Conservation (phyloP, 805 yeast genomes). For the Candida adriatica region DNA sequence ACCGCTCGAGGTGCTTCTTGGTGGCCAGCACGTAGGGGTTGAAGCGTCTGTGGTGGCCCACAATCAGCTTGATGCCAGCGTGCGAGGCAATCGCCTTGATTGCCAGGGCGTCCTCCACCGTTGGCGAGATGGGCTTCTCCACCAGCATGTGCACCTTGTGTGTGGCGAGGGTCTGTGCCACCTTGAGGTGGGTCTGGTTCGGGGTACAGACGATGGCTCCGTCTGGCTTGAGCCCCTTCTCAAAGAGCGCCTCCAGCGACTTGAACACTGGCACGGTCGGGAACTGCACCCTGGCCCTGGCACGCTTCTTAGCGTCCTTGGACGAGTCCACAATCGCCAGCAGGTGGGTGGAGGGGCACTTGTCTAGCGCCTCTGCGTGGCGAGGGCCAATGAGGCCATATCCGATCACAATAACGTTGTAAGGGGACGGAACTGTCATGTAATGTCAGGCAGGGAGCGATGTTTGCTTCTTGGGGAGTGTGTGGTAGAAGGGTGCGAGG, state of each 20-base stretch:
- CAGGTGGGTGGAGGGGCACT: conserved; percentile 11
- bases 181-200: conserved; percentile 12
- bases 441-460: too few relatives aligned
- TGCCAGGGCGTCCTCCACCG: conserved; percentile 11
- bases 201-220: conserved; percentile 19
- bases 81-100: conserved; percentile 8
- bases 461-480: too few relatives aligned
- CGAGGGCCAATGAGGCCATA: conserved; percentile 20
- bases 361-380: conserved; percentile 15
- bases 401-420: conserved; percentile 13
- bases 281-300: conserved; percentile 5
- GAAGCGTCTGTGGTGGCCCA: conserved; percentile 19
- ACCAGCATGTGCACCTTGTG: conserved; percentile 12
- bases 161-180: conserved; percentile 7
- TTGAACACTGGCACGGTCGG: conserved; percentile 8
- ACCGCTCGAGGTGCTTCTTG: conserved; percentile 11
- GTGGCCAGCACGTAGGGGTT: conserved; percentile 18
- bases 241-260: conserved; percentile 6
- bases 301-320: conserved; percentile 7
- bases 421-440: conserved; percentile 9
- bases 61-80: conserved; percentile 10
- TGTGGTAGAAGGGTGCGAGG: too few relatives aligned
- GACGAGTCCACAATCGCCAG: conserved; percentile 14
- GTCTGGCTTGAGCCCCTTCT: conserved; percentile 8
- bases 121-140: conserved; percentile 17